Evolutionary conservation across 2,329 filamentous ascomycete genomes (phyloP).

Genomic region (Arthrobotrys conoides): DNA sequence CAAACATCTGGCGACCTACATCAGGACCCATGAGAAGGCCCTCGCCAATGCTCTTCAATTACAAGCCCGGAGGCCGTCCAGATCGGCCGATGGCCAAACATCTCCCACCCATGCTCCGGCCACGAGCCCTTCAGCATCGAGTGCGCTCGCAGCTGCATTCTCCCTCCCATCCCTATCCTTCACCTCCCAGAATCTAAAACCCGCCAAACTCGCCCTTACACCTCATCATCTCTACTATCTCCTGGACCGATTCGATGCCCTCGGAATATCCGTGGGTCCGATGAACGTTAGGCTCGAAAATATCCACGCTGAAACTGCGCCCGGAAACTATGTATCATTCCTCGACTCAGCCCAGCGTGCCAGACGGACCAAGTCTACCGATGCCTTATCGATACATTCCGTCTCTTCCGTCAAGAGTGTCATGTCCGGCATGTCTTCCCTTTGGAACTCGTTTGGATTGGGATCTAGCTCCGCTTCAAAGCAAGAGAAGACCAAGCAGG

Average conservation of each 20-base stretch:
- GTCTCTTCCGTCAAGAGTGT: slow-evolving; percentile 97
- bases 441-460: slow-evolving; percentile 91
- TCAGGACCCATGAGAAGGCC: slow-evolving; percentile 96
- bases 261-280: slow-evolving; percentile 89
- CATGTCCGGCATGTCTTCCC: slow-evolving; percentile 94
- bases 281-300: slow-evolving; percentile 98
- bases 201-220: slow-evolving; percentile 90
- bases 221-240: slow-evolving; percentile 98
- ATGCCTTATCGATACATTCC: slow-evolving; percentile 92
- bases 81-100: slow-evolving; percentile 50
- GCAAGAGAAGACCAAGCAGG: slow-evolving; percentile 89
- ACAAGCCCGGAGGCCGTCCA: slow-evolving; percentile 67
- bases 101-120: slow-evolving; percentile 69
- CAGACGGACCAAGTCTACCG: slow-evolving; percentile 79
- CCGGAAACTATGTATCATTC: slow-evolving; percentile 96
- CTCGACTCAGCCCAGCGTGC: slow-evolving; percentile 68
- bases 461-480: slow-evolving; percentile 84
- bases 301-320: slow-evolving; percentile 86
- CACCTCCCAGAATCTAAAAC: slow-evolving; percentile 86
- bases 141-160: slow-evolving; percentile 83
- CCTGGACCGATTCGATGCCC: slow-evolving; percentile 92
- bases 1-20: slow-evolving; percentile 95
- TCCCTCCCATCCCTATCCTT: slow-evolving; percentile 89
- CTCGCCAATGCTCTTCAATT: slow-evolving; percentile 95
- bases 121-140: slow-evolving; percentile 75